Evolutionary conservation across 1,284 basidiomycete species (phyloP).

Genomic region (Hemileia vastatrix): DNA sequence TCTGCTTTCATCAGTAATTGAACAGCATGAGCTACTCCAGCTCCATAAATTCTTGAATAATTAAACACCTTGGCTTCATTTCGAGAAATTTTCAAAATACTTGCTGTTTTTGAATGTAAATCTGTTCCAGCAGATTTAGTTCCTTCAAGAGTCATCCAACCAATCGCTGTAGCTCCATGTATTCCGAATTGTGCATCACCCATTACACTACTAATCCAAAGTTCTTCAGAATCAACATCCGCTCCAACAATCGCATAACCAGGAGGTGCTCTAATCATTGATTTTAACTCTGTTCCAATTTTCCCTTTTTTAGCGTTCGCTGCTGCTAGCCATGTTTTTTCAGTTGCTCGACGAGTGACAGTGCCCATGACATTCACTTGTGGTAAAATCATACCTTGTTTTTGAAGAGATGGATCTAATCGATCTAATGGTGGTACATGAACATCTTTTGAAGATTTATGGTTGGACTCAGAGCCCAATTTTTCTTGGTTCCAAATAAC

Average conservation of each 20-base stretch:
- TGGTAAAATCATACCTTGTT: conserved; percentile 84
- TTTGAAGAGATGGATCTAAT: conserved; percentile 46
- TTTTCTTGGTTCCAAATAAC: conserved; percentile 67
- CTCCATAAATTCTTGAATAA: conserved; percentile 96
- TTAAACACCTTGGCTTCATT: conserved; percentile 99
- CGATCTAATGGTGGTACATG: conserved; percentile 12
- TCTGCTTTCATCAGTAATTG: conserved; percentile 80
- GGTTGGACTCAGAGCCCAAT: conserved; percentile 49
- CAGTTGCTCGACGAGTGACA: conserved; percentile 90
- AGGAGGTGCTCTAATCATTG: conserved; percentile 87
- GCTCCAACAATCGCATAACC: conserved; percentile 95
- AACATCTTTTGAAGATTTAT: conserved; percentile 36
- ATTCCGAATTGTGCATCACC: conserved; percentile 96
- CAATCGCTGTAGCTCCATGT: conserved; percentile 92
- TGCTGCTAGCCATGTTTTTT: conserved; percentile 96
- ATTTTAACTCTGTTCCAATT: conserved; percentile 92
- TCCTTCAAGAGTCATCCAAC: conserved; percentile 99
- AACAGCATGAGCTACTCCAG: conserved; percentile 87
- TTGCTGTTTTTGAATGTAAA: conserved; percentile 92
- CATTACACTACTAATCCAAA: conserved; percentile 99
- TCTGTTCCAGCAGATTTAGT: conserved; percentile 95
- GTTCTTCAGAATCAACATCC: conserved; percentile 95
- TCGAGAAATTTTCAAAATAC: conserved; percentile 81
- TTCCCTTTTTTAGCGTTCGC: conserved; percentile 97
- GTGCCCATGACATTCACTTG: conserved; percentile 98